phyloP scores from a whole-genome alignment of 1,139 yeast species.

The Arxiozyma bovina region DNA sequence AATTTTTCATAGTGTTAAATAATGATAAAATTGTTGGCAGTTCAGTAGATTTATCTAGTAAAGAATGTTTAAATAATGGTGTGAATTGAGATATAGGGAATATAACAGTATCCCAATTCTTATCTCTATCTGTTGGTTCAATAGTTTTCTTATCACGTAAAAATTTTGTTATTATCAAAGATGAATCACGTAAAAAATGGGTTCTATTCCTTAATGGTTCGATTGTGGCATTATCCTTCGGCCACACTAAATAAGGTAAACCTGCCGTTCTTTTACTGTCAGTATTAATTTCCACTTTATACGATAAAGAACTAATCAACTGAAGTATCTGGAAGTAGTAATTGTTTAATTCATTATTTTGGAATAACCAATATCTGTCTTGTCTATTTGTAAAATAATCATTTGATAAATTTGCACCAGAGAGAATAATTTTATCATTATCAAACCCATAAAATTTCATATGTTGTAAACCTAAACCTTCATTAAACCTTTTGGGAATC shows the following conservation, averaged over 20 bases:
- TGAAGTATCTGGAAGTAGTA: constrained; percentile 65
- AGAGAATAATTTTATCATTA: constrained; percentile 77
- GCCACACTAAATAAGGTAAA: constrained; percentile 54
- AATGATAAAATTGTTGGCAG: constrained; percentile 58
- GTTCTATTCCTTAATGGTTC: constrained; percentile 60
- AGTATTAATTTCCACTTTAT: constrained; percentile 39
- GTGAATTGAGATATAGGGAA: constrained; percentile 90
- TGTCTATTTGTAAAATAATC: constrained; percentile 96
- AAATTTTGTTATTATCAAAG: constrained; percentile 49
- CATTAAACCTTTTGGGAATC: constrained; percentile 80
- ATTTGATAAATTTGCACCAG: constrained; percentile 84
- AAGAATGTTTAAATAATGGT: constrained; percentile 47
- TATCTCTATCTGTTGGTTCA: not conserved
- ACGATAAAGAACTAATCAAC: constrained; percentile 61
- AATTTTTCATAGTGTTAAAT: constrained; percentile 44
- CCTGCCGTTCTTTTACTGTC: constrained; percentile 15
- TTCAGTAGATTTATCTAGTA: constrained; percentile 63
- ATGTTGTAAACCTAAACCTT: constrained; percentile 89
- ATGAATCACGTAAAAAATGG: constrained; percentile 52
- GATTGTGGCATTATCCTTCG: constrained; percentile 55
- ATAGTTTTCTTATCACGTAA: constrained; percentile 30
- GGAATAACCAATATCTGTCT: constrained; percentile 78
- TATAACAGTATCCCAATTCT: constrained; percentile 45
- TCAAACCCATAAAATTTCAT: constrained; percentile 96
- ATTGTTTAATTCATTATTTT: constrained; percentile 48